Conservation (phyloP, 805 yeast genomes). For the Metschnikowia cubensis region DNA sequence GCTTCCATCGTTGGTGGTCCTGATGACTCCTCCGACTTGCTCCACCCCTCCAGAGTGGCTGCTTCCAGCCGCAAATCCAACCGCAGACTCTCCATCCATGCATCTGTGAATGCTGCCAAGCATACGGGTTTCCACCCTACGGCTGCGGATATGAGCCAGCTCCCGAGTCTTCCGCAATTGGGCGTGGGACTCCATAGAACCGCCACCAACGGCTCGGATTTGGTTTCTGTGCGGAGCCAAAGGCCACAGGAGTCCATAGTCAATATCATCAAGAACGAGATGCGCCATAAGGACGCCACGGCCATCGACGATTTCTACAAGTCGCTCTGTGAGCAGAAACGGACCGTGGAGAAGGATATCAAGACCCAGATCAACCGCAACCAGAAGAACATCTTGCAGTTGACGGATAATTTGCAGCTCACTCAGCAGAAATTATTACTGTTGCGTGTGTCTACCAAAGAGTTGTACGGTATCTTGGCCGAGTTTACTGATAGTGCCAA, state of each 20-base stretch:
- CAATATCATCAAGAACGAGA: slow-evolving; percentile 28
- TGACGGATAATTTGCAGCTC: slow-evolving; percentile 56
- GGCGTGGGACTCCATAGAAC: slow-evolving; percentile 20
- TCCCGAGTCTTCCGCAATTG: slow-evolving; percentile 17
- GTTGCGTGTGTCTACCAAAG: slow-evolving; percentile 57
- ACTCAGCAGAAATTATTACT: slow-evolving; percentile 62
- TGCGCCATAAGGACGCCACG: slow-evolving; percentile 63
- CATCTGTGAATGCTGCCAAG: slow-evolving; percentile 14
- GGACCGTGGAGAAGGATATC: slow-evolving; percentile 52
- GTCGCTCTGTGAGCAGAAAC: slow-evolving; percentile 46
- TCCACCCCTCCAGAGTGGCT: slow-evolving; percentile 11
- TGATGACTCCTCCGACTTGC: slow-evolving; percentile 2
- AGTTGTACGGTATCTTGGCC: slow-evolving; percentile 54
- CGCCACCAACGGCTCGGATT: slow-evolving; percentile 13
- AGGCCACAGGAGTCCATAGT: slow-evolving; percentile 13
- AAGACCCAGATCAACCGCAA: slow-evolving; percentile 58
- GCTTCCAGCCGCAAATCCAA: slow-evolving; percentile 10
- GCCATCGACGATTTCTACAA: slow-evolving; percentile 69
- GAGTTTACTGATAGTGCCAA: slow-evolving; percentile 61
- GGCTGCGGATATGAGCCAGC: slow-evolving; percentile 4
- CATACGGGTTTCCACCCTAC: slow-evolving; percentile 9
- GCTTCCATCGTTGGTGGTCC: not conserved
- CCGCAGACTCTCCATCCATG: slow-evolving; percentile 20
- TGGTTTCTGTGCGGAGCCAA: slow-evolving; percentile 11
- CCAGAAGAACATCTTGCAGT: slow-evolving; percentile 55